These are phyloP conservation scores for Cladophialophora carrionii DNA, from an alignment of 2,329 filamentous ascomycete genomes.

Conservation along the genomic window DNA sequence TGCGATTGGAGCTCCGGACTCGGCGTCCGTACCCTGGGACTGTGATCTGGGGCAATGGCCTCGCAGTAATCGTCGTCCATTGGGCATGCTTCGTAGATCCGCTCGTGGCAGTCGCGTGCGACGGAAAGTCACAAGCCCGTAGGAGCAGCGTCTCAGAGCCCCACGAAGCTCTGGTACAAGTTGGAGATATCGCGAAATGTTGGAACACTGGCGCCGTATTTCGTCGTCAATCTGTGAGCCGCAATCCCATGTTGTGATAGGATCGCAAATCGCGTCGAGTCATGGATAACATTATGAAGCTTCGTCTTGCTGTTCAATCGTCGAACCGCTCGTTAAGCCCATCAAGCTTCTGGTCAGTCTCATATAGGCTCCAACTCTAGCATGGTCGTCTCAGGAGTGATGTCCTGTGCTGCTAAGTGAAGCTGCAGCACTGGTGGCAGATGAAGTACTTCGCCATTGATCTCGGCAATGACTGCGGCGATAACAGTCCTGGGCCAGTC, in stretches of 20 bases:
- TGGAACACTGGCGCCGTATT: not conserved
- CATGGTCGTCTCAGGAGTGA: slow-evolving; percentile 27
- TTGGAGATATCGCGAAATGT: not conserved
- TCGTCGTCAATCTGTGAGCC: not conserved
- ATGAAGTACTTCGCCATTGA: slow-evolving; percentile 32
- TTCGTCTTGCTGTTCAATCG: not conserved
- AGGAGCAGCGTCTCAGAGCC: not conserved
- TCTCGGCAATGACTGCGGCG: slow-evolving; percentile 32
- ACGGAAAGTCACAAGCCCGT: not conserved
- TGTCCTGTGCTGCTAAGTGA: slow-evolving; percentile 24
- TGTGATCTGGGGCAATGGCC: not conserved
- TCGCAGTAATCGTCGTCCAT: not conserved
- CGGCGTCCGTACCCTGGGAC: not conserved
- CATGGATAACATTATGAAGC: not conserved
- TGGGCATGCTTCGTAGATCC: not conserved
- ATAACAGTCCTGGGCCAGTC: slow-evolving; percentile 31
- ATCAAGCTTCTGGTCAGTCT: not conserved
- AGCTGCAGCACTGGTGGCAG: slow-evolving; percentile 33
- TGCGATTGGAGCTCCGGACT: not conserved
- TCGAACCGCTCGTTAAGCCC: not conserved
- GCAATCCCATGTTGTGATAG: not conserved
- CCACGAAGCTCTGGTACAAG: not conserved
- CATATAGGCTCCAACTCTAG: slow-evolving; percentile 15
- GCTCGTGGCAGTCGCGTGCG: not conserved
- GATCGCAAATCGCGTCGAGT: not conserved